These are phyloP conservation scores for Puccinia hordei DNA, from an alignment of 1,284 basidiomycete species.

Conservation along the genomic window DNA sequence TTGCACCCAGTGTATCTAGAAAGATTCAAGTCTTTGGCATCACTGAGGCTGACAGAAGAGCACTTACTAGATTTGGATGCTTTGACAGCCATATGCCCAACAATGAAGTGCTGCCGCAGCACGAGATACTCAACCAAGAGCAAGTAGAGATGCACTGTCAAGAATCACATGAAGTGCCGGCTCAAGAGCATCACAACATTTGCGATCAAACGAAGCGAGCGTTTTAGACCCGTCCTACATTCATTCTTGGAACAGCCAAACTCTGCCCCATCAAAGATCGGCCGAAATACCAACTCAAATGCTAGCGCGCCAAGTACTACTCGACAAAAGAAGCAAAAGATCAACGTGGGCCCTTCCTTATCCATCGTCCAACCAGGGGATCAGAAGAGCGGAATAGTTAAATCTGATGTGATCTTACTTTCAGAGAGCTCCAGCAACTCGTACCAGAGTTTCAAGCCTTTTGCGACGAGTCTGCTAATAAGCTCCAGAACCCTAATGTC, in stretches of 20 bases:
- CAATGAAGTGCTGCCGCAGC: no score
- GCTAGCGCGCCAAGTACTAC: slow-evolving; percentile 13
- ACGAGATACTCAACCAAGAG: no score
- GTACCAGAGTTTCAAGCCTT: no score
- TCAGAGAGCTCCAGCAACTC: no score
- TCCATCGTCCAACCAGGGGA: no score
- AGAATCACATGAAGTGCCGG: not conserved
- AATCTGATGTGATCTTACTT: no score
- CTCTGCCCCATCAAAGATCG: not conserved
- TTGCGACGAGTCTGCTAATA: no score
- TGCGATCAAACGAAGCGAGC: not conserved
- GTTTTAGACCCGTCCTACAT: slow-evolving; percentile 3
- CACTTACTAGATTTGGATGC: slow-evolving; percentile 46
- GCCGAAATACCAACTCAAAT: not conserved
- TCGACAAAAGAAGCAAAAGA: slow-evolving; percentile 35
- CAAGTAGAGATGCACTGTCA: not conserved
- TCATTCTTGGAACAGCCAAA: slow-evolving; percentile 43
- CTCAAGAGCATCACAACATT: not conserved
- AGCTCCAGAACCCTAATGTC: no score
- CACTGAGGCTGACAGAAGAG: no score
- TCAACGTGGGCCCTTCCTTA: slow-evolving; percentile 45
- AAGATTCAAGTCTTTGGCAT: no score
- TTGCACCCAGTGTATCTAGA: no score
- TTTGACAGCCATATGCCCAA: slow-evolving; percentile 10
- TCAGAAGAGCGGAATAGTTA: no score